Conservation (phyloP, 768 basidiomycete genomes). For the Lactarius indigo region DNA sequence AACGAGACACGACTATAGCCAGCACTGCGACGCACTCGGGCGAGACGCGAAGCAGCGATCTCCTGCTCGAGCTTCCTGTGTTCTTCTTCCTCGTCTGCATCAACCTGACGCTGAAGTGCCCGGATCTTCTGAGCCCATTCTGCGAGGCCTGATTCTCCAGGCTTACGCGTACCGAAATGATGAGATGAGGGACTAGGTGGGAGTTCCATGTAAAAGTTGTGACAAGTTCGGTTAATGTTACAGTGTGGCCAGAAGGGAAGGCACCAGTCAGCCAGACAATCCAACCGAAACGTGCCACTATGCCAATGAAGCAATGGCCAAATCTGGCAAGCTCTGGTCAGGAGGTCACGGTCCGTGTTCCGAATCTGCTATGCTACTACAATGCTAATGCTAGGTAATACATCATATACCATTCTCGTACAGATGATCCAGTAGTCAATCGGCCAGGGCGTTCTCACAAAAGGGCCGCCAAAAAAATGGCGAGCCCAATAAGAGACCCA, state of each 20-base stretch:
- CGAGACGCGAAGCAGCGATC: conserved; percentile 48
- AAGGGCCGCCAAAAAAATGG: not conserved
- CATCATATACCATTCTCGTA: not conserved
- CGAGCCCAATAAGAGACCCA: not conserved
- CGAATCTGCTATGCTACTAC: not conserved
- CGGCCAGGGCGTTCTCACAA: not conserved
- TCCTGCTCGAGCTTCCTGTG: conserved; percentile 60
- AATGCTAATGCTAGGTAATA: not conserved
- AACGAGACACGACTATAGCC: conserved; percentile 38
- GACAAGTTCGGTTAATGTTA: not conserved
- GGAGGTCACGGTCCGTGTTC: not conserved
- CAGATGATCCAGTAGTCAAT: not conserved
- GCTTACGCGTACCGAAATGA: conserved; percentile 32
- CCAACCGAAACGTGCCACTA: not conserved
- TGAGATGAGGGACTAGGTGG: conserved; percentile 18
- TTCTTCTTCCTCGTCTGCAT: conserved; percentile 77
- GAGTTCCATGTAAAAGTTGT: conserved; percentile 17
- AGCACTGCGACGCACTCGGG: conserved; percentile 42
- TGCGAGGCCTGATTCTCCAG: conserved; percentile 59
- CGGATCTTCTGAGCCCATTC: conserved; percentile 83
- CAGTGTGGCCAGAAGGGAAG: not conserved
- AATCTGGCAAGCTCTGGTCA: conserved; percentile 8
- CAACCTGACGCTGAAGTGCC: conserved; percentile 74
- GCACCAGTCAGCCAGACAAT: not conserved
- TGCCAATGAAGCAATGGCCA: not conserved